Conservation (phyloP, 768 basidiomycete genomes). For the Boletellus sp. region DNA sequence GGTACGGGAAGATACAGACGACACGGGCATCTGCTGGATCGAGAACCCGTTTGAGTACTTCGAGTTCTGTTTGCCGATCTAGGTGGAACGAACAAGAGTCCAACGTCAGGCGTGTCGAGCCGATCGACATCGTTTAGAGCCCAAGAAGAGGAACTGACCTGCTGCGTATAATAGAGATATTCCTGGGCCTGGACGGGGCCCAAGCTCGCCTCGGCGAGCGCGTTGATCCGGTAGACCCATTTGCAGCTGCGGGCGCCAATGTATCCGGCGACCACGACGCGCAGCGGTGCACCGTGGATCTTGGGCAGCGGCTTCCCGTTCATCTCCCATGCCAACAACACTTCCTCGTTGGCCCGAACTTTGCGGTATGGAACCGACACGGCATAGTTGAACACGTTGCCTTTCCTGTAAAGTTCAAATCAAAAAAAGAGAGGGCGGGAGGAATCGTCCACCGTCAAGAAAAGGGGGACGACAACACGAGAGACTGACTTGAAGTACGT, state of each 20-base stretch:
- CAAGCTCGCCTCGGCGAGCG: conserved; percentile 44
- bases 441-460: no score
- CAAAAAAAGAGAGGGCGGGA: not conserved
- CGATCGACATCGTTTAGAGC: no score
- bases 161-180: conserved; percentile 49
- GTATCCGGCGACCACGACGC: conserved; percentile 49
- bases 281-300: conserved; percentile 49
- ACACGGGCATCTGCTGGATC: conserved; percentile 57
- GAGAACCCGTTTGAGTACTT: conserved; percentile 54
- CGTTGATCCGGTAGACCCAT: conserved; percentile 53
- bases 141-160: conserved; percentile 33
- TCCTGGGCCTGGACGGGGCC: conserved; percentile 53
- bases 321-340: conserved; percentile 28
- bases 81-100: not conserved
- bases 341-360: conserved; percentile 44
- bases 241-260: conserved; percentile 54
- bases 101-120: no score
- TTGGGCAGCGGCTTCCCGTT: conserved; percentile 39
- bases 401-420: conserved; percentile 25
- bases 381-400: conserved; percentile 39
- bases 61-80: conserved; percentile 45
- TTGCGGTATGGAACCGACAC: conserved; percentile 50
- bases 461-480: no score
- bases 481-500: conserved; percentile 49
- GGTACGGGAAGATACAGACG: conserved; percentile 35